A percentile compares a stretch with the other conserved stretches of the same genome.
Conservation (phyloP, 2,329 filamentous ascomycete species). For the Trichophyton schoenleinii region DNA sequence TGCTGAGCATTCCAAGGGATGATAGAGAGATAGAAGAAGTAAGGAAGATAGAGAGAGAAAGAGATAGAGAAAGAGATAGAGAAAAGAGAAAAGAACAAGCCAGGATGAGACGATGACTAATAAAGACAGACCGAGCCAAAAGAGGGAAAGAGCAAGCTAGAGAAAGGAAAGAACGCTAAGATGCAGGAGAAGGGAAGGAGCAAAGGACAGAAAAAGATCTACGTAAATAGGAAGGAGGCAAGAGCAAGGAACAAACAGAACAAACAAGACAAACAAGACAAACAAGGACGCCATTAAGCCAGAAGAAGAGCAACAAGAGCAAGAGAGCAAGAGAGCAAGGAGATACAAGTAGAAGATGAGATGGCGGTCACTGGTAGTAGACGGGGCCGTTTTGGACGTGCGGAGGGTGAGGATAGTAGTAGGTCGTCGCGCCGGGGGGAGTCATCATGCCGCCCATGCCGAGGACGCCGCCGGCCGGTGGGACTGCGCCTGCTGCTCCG, state of each 20-base stretch:
- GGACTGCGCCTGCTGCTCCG: constrained; percentile 4
- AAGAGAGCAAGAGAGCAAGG: constrained; percentile 2
- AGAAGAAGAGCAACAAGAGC: constrained; percentile 7
- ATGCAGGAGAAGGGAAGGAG: constrained; percentile 15
- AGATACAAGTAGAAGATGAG: constrained; percentile 2
- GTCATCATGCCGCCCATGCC: constrained; percentile 75
- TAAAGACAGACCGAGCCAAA: no score
- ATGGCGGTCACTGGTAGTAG: constrained; percentile 33
- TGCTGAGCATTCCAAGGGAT: constrained; percentile 15
- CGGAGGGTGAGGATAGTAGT: constrained; percentile 43
- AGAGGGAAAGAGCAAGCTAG: no score
- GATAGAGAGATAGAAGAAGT: constrained; percentile 5
- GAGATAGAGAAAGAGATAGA: neutral
- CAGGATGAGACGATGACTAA: no score
- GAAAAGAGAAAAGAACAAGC: neutral
- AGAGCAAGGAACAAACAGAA: constrained; percentile 12
- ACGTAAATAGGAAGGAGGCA: constrained; percentile 16
- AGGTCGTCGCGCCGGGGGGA: constrained; percentile 41
- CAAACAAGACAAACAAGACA: constrained; percentile 1
- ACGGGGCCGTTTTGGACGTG: constrained; percentile 29
- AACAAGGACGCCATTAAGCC: constrained; percentile 6
- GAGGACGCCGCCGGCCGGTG: constrained; percentile 40
- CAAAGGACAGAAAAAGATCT: neutral
- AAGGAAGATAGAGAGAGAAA: no score
- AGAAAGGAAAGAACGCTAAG: constrained; percentile 13